Base-by-base conservation (phyloP, 106 monocot genomes). In the Dendrobium nobile region DNA sequence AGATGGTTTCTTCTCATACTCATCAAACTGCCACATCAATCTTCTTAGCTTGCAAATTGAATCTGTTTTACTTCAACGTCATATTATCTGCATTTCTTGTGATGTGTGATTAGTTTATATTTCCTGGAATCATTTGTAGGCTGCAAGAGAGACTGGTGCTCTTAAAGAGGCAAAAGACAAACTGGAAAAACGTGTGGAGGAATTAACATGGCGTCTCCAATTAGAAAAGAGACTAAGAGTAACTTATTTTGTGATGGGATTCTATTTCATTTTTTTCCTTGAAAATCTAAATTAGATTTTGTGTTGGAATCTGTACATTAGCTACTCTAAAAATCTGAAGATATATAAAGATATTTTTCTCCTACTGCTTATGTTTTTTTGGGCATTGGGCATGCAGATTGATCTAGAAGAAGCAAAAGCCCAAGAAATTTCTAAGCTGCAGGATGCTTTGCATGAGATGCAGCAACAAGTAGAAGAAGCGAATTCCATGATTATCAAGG, bases 141-240 rank as follows among this genome's bases (percentile, higher is more conserved):
- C 95, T 84, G 87, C 95, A 51, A 89, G 89, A 78, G 95, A 95
- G 87, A 95, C 95, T 5, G 95, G 95, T n/a, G 95, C 95, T 41
- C 91, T 95, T 58, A 91, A 95, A 84, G 93, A 89, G 81, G 95
- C 95, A 47, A 95, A 95, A 82, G 91, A 95, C 78, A 92, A 95
- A 81, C 91, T 95, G 20, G 91, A 95, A 79, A 95, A 95, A 77
- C 95, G 91, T 78, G 92, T 95, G 41, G 92, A 95, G 77, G 95
- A 95, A 80, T 83, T 95, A 37, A 91, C 95, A 33, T 93, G 89
- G 93, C 87, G 93, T 24, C 79, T 93, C 72, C 86, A 87, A 75
- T 81, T 91, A 83, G 95, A 95, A 80, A 95, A 95, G 81, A 79
- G 89, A 72, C 79, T 90, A 79, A 79, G 95, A 82, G 95, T 95